Conservation (phyloP, 768 basidiomycete species). For the Boletus sp. region DNA sequence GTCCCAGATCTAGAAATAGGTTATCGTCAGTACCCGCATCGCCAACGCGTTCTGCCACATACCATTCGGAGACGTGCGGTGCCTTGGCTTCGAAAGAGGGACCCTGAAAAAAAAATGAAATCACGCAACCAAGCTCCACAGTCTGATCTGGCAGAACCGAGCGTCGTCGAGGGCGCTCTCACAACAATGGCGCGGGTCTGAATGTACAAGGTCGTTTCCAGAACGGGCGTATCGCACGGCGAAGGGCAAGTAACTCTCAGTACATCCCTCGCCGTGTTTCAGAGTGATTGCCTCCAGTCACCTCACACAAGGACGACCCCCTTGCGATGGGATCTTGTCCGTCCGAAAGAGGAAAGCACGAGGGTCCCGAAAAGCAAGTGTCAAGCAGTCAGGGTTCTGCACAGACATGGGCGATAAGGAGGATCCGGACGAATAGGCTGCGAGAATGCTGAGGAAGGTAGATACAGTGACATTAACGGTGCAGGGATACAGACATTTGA, state of each 20-base stretch:
- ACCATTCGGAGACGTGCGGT: conserved; percentile 4
- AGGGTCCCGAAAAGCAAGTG: conserved; percentile 1
- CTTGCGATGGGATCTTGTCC: conserved; percentile 6
- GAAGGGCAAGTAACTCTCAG: background rate
- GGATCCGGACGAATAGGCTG: conserved; percentile 16
- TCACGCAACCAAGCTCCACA: background rate
- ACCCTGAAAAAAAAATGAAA: conserved; percentile 1
- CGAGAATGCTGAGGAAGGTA: conserved; percentile 13
- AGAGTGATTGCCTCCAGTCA: background rate
- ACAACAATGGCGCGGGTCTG: background rate
- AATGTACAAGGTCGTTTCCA: background rate
- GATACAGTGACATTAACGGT: conserved; percentile 27
- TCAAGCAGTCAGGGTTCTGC: conserved; percentile 3
- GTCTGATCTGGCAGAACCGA: background rate
- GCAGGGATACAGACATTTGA: conserved; percentile 24
- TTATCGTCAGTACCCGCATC: conserved; percentile 7
- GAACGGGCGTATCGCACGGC: background rate
- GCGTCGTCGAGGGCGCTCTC: background rate
- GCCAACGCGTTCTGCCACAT: conserved; percentile 3
- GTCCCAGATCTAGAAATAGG: conserved; percentile 3
- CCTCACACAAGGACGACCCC: conserved; percentile 4
- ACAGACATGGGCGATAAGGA: conserved; percentile 10
- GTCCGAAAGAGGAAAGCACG: conserved; percentile 1
- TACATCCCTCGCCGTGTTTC: background rate
- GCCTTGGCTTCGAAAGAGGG: background rate